Conservation (phyloP, 805 yeast species). For the Saturnispora halmiae region DNA sequence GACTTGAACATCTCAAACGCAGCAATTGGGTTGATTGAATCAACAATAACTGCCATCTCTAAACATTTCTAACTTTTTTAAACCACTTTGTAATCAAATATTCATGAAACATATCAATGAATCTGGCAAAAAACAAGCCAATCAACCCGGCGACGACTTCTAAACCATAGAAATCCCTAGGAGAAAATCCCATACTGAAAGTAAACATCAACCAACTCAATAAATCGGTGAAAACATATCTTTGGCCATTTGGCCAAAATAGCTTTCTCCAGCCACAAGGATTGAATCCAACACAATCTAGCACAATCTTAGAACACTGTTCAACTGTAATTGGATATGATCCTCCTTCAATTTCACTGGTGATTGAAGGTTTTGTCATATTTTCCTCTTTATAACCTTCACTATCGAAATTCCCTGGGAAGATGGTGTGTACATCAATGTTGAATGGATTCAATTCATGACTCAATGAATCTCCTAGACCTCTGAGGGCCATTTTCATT, state of each 20-base stretch:
- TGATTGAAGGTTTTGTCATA: constrained; percentile 75
- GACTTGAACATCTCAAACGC: constrained; percentile 19
- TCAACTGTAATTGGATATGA: constrained; percentile 60
- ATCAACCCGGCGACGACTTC: constrained; percentile 42
- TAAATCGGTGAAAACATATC: constrained; percentile 70
- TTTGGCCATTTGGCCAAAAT: constrained; percentile 44
- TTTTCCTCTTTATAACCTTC: constrained; percentile 85
- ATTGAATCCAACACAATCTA: constrained; percentile 34
- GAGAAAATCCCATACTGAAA: constrained; percentile 59
- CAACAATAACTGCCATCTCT: not conserved
- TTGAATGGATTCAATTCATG: constrained; percentile 70
- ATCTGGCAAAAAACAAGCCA: constrained; percentile 49
- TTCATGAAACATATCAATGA: constrained; percentile 43
- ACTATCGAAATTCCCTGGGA: constrained; percentile 83
- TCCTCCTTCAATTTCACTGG: constrained; percentile 77
- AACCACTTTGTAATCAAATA: constrained; percentile 45
- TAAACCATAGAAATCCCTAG: constrained; percentile 49
- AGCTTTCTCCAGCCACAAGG: not conserved
- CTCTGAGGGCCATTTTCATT: constrained; percentile 68
- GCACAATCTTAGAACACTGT: constrained; percentile 53
- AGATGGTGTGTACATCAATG: constrained; percentile 61
- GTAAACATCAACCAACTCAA: constrained; percentile 76
- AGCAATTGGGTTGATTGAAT: constrained; percentile 12
- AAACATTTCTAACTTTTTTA: constrained; percentile 15
- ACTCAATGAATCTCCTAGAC: constrained; percentile 67